Base-by-base conservation (phyloP, 805 yeast species). In the Metschnikowia peoriensis region DNA sequence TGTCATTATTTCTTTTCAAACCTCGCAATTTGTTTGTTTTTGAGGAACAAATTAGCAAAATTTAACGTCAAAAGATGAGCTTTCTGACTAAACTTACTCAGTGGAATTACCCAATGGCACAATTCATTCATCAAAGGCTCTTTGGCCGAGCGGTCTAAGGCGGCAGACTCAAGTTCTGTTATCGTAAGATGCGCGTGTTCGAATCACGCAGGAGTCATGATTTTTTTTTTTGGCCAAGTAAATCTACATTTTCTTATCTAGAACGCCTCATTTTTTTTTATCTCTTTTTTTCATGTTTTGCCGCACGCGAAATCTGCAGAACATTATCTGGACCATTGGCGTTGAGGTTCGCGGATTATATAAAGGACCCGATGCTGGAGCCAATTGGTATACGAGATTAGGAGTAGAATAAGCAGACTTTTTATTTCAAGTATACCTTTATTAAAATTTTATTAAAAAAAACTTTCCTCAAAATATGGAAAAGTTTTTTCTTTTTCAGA, bases 181-280 rank as follows among this genome's bases (percentile, higher is more conserved):
- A 58, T 58, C 61, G 61, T 58, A 58, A 58, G 61, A 58, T 58
- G 61, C 61, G 59, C 61, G 60, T 50, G 61, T 58, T 58, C 60
- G 61, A 58, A 58, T 58, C 61, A 49, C 61, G 61, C 60, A 42
- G 61, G 61, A 58, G 61, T 58, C 61, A 58, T 47, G 52, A 34
- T 47, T 52, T 57, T 52, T 54, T 14, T 42, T 46, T 40, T 22
- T 17, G 15, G 41, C 14, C 22, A 2, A 22, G 4, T 2, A 22
- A 22, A 22, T 7, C 12, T 7, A 9, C 10, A 7, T 28, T 34
- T 40, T 40, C 38, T 37, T 39, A 6, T 27, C 16, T 14, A 22
- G 27, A 38, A 28, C 38, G 28, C 22, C 27, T 12, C 37, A 17
- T 11, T 17, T 49, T 34, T 14, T 50, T 32, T 48, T 32, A 3